Evolutionary conservation across 2,329 filamentous ascomycete genomes (phyloP), one percentile per base, ranked within the genome.

Genomic region (Aspergillus sp.): DNA sequence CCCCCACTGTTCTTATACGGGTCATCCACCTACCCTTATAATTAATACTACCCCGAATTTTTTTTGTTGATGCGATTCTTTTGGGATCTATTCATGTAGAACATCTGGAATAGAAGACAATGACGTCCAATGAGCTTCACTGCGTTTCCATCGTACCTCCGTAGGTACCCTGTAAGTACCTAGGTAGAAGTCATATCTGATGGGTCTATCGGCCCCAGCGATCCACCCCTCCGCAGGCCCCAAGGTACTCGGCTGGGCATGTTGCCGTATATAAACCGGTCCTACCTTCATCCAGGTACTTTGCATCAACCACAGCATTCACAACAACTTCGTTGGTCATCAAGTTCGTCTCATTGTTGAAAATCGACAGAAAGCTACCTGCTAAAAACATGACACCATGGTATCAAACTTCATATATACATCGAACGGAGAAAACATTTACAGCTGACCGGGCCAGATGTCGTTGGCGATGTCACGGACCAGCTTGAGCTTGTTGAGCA

Each of bases 381-480:
- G 40, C 40, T 42, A 42, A 42, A 42, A 42, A 42, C 16, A 42
- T 42, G 40, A 42, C 40, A 19, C 40, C 40, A 20, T 42, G 40
- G 17, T 42, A 42, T 42, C 40, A 42, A 19, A 42, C 19, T 6
- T 17, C 40, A 21, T 42, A 42, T 42, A 42, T 42, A 42, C 40
- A 42, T 13, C 16, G 16, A 38, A 31, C 5, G 9, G 16, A 14
- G 5, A 31, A n/a, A 43, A 47, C 34, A 36, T 44, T 63, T 57
- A 82, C 58, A 74, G 66, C 72, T 83, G 72, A 17, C 77, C 76
- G 3, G 79, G 78, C 88, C 88, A 92, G 53, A 91, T 81, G 63
- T 87, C 83, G 65, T 91, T 82, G 2, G 88, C 88, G 63, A 92
- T 84, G 61, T 84, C 77, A 58, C 88, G 81, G 16, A 91, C 86